phyloP scores from a whole-genome alignment of 1,139 yeast species.

The Geotrichum carabidarum region DNA sequence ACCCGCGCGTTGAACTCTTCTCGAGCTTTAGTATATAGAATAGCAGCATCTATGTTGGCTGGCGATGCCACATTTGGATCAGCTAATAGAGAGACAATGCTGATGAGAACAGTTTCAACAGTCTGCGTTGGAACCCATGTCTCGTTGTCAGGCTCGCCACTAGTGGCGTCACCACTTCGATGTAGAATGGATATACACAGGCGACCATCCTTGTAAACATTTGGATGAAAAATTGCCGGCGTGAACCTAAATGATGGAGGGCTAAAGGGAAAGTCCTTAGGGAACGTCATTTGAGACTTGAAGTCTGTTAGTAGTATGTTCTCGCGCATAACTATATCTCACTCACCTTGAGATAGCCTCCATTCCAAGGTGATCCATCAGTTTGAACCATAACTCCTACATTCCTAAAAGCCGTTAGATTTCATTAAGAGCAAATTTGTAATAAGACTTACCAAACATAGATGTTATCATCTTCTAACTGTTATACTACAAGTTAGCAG shows the following conservation, averaged over 20 bases:
- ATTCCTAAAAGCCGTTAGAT: conserved; percentile 43
- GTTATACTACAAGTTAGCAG: not conserved
- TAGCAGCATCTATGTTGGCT: conserved; percentile 93
- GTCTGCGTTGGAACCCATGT: conserved; percentile 94
- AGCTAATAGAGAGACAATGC: conserved; percentile 81
- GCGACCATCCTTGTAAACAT: conserved; percentile 88
- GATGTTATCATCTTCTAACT: conserved; percentile 81
- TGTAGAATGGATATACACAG: conserved; percentile 89
- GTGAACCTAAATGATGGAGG: conserved; percentile 92
- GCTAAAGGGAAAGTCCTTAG: conserved; percentile 79
- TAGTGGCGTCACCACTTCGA: conserved; percentile 80
- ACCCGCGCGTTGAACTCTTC: conserved; percentile 77
- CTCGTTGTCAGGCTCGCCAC: conserved; percentile 84
- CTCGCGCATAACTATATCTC: not conserved
- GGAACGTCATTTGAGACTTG: conserved; percentile 83
- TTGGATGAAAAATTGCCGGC: conserved; percentile 91
- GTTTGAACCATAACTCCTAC: conserved; percentile 88
- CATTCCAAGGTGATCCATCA: conserved; percentile 85
- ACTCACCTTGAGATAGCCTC: conserved; percentile 71
- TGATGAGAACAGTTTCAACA: conserved; percentile 82
- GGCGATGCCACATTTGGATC: conserved; percentile 92
- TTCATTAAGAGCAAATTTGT: not conserved
- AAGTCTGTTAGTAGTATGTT: not conserved
- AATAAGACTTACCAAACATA: conserved; percentile 51
- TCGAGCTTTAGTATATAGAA: conserved; percentile 78